Conservation (phyloP, 495 filamentous ascomycete species). For the Bacidia rubella region DNA sequence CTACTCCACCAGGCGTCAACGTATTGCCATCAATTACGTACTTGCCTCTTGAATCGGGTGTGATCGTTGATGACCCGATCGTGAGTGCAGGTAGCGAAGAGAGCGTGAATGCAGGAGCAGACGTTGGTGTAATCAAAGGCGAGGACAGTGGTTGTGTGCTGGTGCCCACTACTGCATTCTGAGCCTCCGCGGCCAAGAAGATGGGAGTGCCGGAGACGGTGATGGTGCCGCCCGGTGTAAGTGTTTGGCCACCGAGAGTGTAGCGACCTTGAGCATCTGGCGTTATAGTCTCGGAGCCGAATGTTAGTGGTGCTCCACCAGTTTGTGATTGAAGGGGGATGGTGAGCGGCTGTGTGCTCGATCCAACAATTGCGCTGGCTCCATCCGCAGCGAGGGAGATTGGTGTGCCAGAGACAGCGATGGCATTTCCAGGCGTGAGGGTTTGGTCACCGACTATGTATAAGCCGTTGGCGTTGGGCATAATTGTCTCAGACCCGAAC, state of each 20-base stretch:
- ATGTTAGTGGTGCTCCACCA: not conserved
- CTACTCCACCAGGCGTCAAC: constrained; percentile 6
- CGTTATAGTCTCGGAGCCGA: not conserved
- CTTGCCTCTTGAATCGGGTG: not conserved
- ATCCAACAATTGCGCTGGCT: not conserved
- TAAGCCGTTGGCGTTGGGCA: not conserved
- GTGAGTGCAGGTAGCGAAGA: too few species aligned
- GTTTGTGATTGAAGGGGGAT: too few species aligned
- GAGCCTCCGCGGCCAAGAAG: too few species aligned
- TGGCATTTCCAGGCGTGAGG: constrained; percentile 3
- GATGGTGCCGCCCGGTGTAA: constrained; percentile 5
- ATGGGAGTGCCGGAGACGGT: too few species aligned
- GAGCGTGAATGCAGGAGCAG: too few species aligned
- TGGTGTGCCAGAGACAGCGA: constrained; percentile 1
- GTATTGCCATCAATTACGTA: constrained; percentile 9
- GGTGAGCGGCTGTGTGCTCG: too few species aligned
- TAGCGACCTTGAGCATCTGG: not conserved
- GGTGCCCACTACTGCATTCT: too few species aligned
- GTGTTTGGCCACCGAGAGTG: not conserved
- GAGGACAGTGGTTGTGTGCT: too few species aligned
- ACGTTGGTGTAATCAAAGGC: too few species aligned
- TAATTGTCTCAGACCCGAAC: not conserved
- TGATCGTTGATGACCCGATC: not conserved
- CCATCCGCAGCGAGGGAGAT: constrained; percentile 4
- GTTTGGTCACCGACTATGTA: constrained; percentile 2